These are phyloP conservation scores for Talaromyces sp. DNA, from an alignment of 2,329 filamentous ascomycete species.

Conservation along the genomic window DNA sequence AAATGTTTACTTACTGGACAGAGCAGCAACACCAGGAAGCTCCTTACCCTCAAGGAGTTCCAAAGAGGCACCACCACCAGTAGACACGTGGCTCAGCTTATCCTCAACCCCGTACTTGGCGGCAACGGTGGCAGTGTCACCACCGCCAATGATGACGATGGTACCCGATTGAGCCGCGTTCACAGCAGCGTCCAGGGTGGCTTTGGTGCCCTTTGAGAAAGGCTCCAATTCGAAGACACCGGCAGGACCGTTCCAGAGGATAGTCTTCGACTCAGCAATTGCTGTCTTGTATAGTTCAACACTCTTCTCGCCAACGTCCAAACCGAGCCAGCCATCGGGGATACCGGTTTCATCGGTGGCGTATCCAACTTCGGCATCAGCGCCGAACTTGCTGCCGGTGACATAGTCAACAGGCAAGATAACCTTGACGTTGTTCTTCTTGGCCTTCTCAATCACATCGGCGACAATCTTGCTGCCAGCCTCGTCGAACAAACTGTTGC, in stretches of 20 bases:
- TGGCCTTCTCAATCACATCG: slow-evolving; percentile 86
- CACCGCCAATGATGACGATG: slow-evolving; percentile 97
- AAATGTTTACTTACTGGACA: slow-evolving; percentile 64
- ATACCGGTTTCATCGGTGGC: slow-evolving; percentile 87
- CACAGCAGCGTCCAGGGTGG: slow-evolving; percentile 83
- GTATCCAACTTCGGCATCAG: slow-evolving; percentile 72
- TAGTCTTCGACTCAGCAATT: slow-evolving; percentile 85
- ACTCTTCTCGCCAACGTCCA: slow-evolving; percentile 88
- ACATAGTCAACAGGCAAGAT: slow-evolving; percentile 93
- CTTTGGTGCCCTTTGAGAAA: slow-evolving; percentile 89
- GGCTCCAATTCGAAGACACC: slow-evolving; percentile 97
- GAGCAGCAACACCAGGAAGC: slow-evolving; percentile 83
- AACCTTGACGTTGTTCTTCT: slow-evolving; percentile 92
- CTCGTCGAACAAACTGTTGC: slow-evolving; percentile 88
- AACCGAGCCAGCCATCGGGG: slow-evolving; percentile 95
- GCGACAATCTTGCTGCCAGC: slow-evolving; percentile 86
- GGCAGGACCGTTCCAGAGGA: slow-evolving; percentile 97
- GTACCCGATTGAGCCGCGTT: slow-evolving; percentile 74
- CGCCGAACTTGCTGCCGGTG: slow-evolving; percentile 90
- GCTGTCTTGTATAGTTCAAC: slow-evolving; percentile 82
- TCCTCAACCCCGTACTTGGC: slow-evolving; percentile 95
- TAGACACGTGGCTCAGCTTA: slow-evolving; percentile 97
- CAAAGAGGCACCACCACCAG: slow-evolving; percentile 88
- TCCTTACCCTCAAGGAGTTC: slow-evolving; percentile 98
- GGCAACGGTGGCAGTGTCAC: slow-evolving; percentile 95